phyloP scores from a whole-genome alignment of 768 basidiomycete species.

The Pholiota conissans region DNA sequence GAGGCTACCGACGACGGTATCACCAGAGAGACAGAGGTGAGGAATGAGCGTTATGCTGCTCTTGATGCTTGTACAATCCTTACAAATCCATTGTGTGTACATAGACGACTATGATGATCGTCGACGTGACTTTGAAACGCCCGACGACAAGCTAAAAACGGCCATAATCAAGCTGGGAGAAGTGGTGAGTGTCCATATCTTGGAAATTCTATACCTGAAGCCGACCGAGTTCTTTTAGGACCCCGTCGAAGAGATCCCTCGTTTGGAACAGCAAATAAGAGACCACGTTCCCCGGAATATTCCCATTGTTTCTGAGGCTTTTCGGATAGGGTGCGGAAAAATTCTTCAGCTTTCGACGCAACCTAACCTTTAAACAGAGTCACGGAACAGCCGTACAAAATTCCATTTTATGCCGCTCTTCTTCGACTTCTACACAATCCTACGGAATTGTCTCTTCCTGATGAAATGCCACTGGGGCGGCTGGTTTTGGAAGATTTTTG shows the following conservation, averaged over 20 bases:
- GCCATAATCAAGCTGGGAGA: conserved; percentile 76
- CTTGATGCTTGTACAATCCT: conserved; percentile 18
- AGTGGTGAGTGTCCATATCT: conserved; percentile 59
- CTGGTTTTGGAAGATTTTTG: conserved; percentile 86
- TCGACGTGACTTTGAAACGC: conserved; percentile 66
- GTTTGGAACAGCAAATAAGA: conserved; percentile 64
- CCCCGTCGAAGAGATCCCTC: conserved; percentile 65
- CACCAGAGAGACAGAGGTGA: conserved; percentile 53
- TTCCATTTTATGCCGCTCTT: conserved; percentile 83
- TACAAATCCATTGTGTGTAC: conserved; percentile 10
- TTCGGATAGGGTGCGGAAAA: conserved; percentile 64
- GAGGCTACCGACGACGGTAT: conserved; percentile 37
- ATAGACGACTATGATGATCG: conserved; percentile 72
- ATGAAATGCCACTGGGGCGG: conserved; percentile 56
- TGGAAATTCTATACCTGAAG: conserved; percentile 5
- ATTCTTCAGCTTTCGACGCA: neutral
- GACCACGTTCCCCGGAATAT: conserved; percentile 59
- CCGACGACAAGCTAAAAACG: conserved; percentile 68
- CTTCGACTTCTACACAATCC: conserved; percentile 66
- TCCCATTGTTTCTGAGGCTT: conserved; percentile 68
- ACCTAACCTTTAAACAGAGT: conserved; percentile 45
- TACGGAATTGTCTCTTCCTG: conserved; percentile 34
- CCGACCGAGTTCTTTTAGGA: conserved; percentile 45
- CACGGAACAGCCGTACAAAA: conserved; percentile 93
- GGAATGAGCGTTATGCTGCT: conserved; percentile 24